Evolutionary conservation across 176 grass and related monocot species (phyloP).

Genomic region (Luzula sylvatica): DNA sequence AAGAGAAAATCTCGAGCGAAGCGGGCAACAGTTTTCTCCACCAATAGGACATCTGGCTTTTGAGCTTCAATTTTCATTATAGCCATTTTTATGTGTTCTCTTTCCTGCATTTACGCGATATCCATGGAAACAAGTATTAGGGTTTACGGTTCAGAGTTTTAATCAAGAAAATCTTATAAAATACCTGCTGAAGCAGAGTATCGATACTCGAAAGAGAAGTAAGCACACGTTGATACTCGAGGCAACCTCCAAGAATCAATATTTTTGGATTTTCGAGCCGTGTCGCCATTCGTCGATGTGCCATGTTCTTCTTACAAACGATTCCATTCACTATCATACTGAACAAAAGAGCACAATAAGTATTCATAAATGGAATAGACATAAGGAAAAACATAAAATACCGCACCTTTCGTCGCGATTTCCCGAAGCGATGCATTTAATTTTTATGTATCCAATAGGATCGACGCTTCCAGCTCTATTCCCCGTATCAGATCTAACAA

Average conservation of each 20-base stretch:
- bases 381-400: slow-evolving; percentile 10
- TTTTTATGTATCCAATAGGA: slow-evolving; percentile 86
- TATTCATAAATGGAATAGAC: slow-evolving; percentile 1
- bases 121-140: no score
- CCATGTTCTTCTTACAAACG: slow-evolving; percentile 97
- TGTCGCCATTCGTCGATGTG: slow-evolving; percentile 79
- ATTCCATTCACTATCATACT: slow-evolving; percentile 88
- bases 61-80: slow-evolving; percentile 91
- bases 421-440: slow-evolving; percentile 84
- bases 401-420: slow-evolving; percentile 71
- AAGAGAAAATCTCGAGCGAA: slow-evolving; percentile 84
- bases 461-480: slow-evolving; percentile 67
- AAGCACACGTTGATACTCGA: slow-evolving; percentile 86
- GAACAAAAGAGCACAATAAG: slow-evolving; percentile 9
- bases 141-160: no score
- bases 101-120: slow-evolving; percentile 52
- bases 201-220: slow-evolving; percentile 91
- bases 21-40: slow-evolving; percentile 87
- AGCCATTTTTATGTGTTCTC: slow-evolving; percentile 97
- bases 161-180: slow-evolving; percentile 27
- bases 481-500: slow-evolving; percentile 75
- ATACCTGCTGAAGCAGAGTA: slow-evolving; percentile 89
- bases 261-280: slow-evolving; percentile 78
- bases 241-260: slow-evolving; percentile 78
- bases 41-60: slow-evolving; percentile 76